Conservation (phyloP, 2,329 filamentous ascomycete species). For the Pseudocercospora pini-densiflorae region DNA sequence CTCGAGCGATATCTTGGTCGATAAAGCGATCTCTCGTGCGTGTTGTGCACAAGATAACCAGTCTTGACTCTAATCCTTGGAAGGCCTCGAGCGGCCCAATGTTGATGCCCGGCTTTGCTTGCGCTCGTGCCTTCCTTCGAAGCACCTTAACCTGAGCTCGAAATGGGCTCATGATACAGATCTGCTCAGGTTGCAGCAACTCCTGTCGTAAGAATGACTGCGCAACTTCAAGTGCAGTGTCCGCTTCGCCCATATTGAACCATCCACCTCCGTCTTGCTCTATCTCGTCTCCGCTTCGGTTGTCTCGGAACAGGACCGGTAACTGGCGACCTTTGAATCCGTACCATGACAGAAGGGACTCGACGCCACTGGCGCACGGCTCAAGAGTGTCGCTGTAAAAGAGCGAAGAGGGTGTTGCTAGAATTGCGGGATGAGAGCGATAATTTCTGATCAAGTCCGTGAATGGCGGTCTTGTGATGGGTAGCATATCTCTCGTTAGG, state of each 20-base stretch:
- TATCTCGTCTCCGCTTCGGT: constrained; percentile 30
- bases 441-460: constrained; percentile 36
- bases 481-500: constrained; percentile 34
- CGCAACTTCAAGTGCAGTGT: constrained; percentile 26
- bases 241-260: constrained; percentile 33
- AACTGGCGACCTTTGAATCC: constrained; percentile 28
- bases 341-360: constrained; percentile 28
- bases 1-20: constrained; percentile 32
- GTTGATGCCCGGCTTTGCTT: constrained; percentile 22
- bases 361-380: constrained; percentile 23
- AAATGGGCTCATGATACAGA: constrained; percentile 38
- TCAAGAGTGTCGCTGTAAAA: constrained; percentile 37
- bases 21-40: constrained; percentile 34
- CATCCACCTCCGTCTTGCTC: constrained; percentile 36
- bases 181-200: constrained; percentile 24
- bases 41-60: constrained; percentile 36
- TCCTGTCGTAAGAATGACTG: constrained; percentile 27
- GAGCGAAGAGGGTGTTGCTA: constrained; percentile 32
- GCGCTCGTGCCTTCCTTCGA: constrained; percentile 23
- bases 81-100: constrained; percentile 37
- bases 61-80: constrained; percentile 34
- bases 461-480: constrained; percentile 32
- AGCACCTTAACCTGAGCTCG: constrained; percentile 33
- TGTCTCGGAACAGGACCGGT: constrained; percentile 31
- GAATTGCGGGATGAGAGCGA: constrained; percentile 34